These are phyloP conservation scores for Coemansia furcata DNA, from an alignment of 192 early-diverging fungal species.

Conservation along the genomic window DNA sequence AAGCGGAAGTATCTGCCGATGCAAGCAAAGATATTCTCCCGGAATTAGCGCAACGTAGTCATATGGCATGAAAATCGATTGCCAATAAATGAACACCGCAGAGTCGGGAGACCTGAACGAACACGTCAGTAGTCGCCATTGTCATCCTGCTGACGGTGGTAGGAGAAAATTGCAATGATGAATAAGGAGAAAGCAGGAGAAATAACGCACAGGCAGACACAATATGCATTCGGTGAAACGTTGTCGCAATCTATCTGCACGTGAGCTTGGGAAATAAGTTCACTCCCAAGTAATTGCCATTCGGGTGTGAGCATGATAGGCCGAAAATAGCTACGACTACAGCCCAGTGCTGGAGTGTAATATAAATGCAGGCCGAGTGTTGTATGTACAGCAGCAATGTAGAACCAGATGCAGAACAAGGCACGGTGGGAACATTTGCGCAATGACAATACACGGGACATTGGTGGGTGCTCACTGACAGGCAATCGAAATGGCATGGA, in stretches of 20 bases:
- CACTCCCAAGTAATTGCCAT: background rate
- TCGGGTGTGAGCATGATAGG: background rate
- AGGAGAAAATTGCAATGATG: background rate
- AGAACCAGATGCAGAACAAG: slow-evolving; percentile 6
- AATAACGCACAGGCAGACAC: background rate
- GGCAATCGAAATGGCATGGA: background rate
- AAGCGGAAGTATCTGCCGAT: background rate
- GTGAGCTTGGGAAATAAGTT: background rate
- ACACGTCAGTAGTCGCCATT: background rate
- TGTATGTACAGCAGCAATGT: background rate
- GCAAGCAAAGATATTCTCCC: background rate
- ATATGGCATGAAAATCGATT: background rate
- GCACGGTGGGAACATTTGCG: background rate
- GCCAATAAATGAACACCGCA: background rate
- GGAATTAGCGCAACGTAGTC: background rate
- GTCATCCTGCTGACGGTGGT: background rate
- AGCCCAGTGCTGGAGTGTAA: background rate
- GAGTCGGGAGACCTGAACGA: background rate
- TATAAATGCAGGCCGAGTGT: background rate
- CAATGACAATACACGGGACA: background rate
- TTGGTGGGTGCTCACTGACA: background rate
- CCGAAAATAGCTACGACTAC: background rate
- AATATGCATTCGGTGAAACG: background rate
- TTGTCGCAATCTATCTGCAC: background rate
- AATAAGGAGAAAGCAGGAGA: background rate